Percentiles rank a stretch among this genome's conserved stretches.
Evolutionary conservation across 345 rosid species (phyloP).

Genomic region (Syzygium oleosum): DNA sequence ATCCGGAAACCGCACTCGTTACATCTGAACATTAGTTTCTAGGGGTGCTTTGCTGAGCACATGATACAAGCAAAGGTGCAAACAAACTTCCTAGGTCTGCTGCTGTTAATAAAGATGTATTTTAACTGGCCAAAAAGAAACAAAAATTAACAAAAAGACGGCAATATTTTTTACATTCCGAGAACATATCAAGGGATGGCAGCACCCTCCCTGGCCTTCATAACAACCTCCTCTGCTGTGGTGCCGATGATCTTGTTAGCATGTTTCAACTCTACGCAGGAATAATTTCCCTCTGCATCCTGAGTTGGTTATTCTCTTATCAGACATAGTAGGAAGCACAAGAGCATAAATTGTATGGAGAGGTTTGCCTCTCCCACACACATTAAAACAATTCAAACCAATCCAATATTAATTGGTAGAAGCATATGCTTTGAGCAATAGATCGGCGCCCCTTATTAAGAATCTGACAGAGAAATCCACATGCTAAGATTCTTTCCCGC

Average conservation of each 20-base stretch:
- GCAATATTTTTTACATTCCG: neutral
- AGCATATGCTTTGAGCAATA: neutral
- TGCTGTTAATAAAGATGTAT: neutral
- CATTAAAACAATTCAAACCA: neutral
- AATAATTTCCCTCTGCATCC: conserved; percentile 40
- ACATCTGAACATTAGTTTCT: neutral
- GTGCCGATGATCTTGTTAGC: conserved; percentile 72
- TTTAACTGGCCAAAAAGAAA: neutral
- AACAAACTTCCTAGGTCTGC: neutral
- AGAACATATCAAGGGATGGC: neutral
- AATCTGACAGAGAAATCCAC: neutral
- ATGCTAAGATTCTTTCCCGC: neutral
- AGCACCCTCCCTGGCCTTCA: conserved; percentile 35
- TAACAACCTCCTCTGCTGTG: conserved; percentile 73
- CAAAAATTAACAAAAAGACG: neutral
- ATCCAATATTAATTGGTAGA: neutral
- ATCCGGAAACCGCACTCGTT: neutral
- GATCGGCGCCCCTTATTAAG: neutral
- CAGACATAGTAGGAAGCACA: neutral
- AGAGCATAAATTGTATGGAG: neutral
- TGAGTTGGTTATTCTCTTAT: conserved; percentile 9
- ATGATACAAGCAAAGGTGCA: neutral
- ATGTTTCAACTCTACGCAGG: conserved; percentile 32
- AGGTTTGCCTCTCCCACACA: neutral
- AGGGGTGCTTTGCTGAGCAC: neutral